Evolutionary conservation across 129 eudicot genomes (phyloP).

Genomic region (Daucus carota): DH1_v3.0 NC_030381.2:20815001-20815500

Average conservation of each 20-base stretch:
- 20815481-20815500: constrained; percentile 50
- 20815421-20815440: constrained; percentile 49
- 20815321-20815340: constrained; percentile 3
- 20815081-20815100: constrained; percentile 60
- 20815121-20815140: constrained; percentile 75
- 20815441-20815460: constrained; percentile 46
- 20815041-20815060: constrained; percentile 71
- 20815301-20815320: not conserved
- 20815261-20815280: constrained; percentile 16
- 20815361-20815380: constrained; percentile 72
- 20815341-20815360: constrained; percentile 81
- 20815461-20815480: constrained; percentile 46
- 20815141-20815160: constrained; percentile 72
- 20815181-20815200: constrained; percentile 67
- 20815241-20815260: constrained; percentile 76
- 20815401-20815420: constrained; percentile 42
- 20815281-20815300: not conserved
- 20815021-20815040: constrained; percentile 40
- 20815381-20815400: constrained; percentile 66
- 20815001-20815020: constrained; percentile 61
- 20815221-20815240: constrained; percentile 68
- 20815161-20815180: constrained; percentile 74
- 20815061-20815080: constrained; percentile 66
- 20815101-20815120: constrained; percentile 73
- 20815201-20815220: constrained; percentile 66